A percentile compares a stretch with the other conserved stretches of the same genome.
These are phyloP conservation scores for Rubia balearica DNA, from an alignment of 305 asterid species.

Conservation along the genomic window DNA sequence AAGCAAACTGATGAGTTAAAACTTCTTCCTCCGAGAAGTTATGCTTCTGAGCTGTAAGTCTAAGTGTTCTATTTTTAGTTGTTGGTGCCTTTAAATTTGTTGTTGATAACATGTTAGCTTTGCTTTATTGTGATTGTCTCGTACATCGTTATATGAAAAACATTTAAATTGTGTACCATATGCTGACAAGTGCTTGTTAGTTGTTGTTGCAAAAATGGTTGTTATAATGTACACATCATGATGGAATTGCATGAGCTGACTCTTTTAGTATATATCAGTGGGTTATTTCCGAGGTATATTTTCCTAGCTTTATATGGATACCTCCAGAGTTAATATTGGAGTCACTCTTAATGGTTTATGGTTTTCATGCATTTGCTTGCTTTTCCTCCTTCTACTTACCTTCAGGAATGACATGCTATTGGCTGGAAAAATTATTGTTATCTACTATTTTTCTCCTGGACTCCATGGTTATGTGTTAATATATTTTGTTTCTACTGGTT, in stretches of 20 bases:
- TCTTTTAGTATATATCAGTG: no score
- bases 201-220: background rate
- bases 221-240: background rate
- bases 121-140: background rate
- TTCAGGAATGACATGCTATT: background rate
- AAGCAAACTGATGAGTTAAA: slow-evolving; percentile 48
- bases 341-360: background rate
- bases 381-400: background rate
- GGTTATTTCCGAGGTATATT: background rate
- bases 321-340: background rate
- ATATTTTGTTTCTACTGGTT: background rate
- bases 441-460: background rate
- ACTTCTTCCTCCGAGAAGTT: slow-evolving; percentile 49
- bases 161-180: background rate
- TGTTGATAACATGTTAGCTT: no score
- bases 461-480: background rate
- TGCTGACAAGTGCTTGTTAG: background rate
- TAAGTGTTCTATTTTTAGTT: background rate
- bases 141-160: background rate
- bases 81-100: background rate
- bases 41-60: slow-evolving; percentile 51
- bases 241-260: background rate
- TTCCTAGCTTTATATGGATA: background rate
- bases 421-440: background rate
- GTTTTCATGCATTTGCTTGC: background rate